Base-by-base conservation (phyloP, 805 yeast species). In the Danielia reshetovae region DNA sequence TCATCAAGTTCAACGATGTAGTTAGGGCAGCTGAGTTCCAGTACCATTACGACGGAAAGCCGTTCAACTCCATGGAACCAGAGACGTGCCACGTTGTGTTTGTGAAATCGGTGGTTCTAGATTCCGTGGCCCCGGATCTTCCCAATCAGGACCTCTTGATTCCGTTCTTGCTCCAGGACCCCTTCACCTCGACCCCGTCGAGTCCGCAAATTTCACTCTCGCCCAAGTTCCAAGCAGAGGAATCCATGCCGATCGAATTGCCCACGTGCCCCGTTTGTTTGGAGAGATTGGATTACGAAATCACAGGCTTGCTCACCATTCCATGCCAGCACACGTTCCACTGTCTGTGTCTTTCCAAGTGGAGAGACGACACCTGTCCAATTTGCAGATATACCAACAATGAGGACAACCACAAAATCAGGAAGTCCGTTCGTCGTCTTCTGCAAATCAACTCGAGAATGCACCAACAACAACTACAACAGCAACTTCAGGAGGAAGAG, bases 261-360 rank as follows among this genome's bases (percentile, higher is more conserved):
- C 96, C 97, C 0, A 84, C 93, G 0, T 88, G 97, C 52, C 96
- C 96, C 0, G 96, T 88, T 0, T 88, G 97, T 52, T 63, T 88
- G 12, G 97, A 88, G 49, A 66, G 94, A 40, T 79, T 88, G 81
- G 97, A 88, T 52, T 68, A 88, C 1, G 75, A 74, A 15, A 66
- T 83, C 4, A 79, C 95, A 0, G 97, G 97, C 0, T 65, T 88
- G 8, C 61, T 87, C 5, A 89, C 96, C 0, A 88, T 85, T 22
- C 88, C 93, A 2, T 89, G 96, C 43, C 96, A 86, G 54, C 97
- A 88, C 54, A 85, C 96, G 0, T 88, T 86, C 57, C 96, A 88
- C 56, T 88, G 95, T 46, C 83, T 76, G 46, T 89, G 96, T 54
- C 65, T 88, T 32, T 78, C 86, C 29, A 84, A 81, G 57, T 88